phyloP scores from a whole-genome alignment of 2,329 filamentous ascomycete genomes.

The Biscogniauxia mediterranea region DNA sequence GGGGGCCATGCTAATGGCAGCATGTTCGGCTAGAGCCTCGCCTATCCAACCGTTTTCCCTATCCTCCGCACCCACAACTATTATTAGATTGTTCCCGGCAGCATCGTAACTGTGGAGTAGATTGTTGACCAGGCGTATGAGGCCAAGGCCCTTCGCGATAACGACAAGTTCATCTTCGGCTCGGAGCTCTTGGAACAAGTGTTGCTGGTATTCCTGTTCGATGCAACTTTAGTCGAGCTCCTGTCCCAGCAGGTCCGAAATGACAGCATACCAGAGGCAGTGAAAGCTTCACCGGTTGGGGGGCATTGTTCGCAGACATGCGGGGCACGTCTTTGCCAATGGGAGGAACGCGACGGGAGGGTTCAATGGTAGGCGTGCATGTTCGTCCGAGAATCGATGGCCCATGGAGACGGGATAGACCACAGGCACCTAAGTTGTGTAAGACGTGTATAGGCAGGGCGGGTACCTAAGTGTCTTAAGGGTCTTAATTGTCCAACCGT shows the following conservation, averaged over 20 bases:
- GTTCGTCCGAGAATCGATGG: slow-evolving; percentile 12
- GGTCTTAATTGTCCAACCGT: neutral
- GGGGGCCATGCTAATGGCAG: slow-evolving; percentile 79
- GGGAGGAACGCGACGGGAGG: slow-evolving; percentile 13
- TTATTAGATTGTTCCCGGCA: slow-evolving; percentile 86
- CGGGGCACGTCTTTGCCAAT: slow-evolving; percentile 32
- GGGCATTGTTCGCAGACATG: slow-evolving; percentile 54
- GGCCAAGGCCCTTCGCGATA: slow-evolving; percentile 85
- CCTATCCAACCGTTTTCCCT: slow-evolving; percentile 97
- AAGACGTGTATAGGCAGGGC: neutral
- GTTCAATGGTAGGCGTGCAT: slow-evolving; percentile 25
- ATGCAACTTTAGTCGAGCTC: slow-evolving; percentile 1
- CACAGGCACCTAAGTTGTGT: neutral
- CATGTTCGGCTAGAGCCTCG: slow-evolving; percentile 92
- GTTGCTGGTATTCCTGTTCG: slow-evolving; percentile 81
- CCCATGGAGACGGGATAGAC: slow-evolving; percentile 6
- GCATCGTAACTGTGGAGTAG: slow-evolving; percentile 96
- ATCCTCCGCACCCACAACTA: slow-evolving; percentile 86
- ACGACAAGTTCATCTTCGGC: slow-evolving; percentile 92
- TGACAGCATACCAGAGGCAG: slow-evolving; percentile 62
- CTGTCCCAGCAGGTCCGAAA: no score
- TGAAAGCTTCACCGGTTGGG: slow-evolving; percentile 76
- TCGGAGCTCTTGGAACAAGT: slow-evolving; percentile 86
- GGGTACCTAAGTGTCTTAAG: neutral
- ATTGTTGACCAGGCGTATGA: slow-evolving; percentile 91